phyloP scores from a whole-genome alignment of 2,329 filamentous ascomycete genomes.

The Claviceps pazoutovae region DNA sequence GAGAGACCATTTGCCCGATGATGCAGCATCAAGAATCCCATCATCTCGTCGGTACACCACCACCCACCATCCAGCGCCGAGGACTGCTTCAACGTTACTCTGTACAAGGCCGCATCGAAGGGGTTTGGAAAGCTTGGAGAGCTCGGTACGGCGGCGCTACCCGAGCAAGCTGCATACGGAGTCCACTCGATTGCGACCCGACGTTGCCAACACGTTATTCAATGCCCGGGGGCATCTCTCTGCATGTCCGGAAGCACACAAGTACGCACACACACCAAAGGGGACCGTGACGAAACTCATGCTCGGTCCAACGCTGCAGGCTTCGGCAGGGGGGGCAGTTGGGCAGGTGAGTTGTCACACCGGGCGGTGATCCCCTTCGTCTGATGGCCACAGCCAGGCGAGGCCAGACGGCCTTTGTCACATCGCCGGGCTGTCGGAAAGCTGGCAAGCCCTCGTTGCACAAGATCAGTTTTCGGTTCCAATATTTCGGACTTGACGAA shows the following conservation, averaged over 20 bases:
- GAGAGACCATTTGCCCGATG: background rate
- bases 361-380: background rate
- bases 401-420: background rate
- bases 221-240: background rate
- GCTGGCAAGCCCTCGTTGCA: background rate
- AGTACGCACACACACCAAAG: background rate
- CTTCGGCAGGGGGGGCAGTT: slow-evolving; percentile 2
- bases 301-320: background rate
- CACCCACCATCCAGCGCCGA: background rate
- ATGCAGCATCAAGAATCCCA: background rate
- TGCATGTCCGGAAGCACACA: background rate
- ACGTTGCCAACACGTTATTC: background rate
- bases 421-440: background rate
- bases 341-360: background rate
- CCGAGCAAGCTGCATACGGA: slow-evolving; percentile 2
- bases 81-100: too few relatives aligned
- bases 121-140: background rate
- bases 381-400: background rate
- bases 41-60: background rate
- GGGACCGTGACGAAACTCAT: slow-evolving; percentile 2
- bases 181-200: background rate
- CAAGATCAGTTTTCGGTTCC: background rate
- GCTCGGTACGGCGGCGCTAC: slow-evolving; percentile 6
- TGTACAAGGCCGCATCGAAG: background rate
- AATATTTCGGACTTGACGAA: background rate